Base-by-base conservation (phyloP, 2,329 filamentous ascomycete species). In the Penicillium brevicompactum region DNA sequence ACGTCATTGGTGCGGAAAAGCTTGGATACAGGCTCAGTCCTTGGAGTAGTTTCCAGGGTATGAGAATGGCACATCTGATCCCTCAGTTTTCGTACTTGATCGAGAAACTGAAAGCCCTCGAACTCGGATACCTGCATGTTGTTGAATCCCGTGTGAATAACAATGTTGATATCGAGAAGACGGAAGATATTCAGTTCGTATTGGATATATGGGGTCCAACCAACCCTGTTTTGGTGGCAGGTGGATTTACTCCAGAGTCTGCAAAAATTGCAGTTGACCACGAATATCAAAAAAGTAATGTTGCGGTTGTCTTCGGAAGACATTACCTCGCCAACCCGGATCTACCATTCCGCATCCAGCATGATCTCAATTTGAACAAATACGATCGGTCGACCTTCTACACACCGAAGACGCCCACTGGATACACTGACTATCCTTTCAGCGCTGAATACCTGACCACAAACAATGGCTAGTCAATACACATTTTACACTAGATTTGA, bases 31-130 rank as follows among this genome's bases (percentile, higher is more conserved):
- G 78, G 0, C 56, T 84, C 11, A 76, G 75, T 11, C 71, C 57
- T 16, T 82, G 46, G 47, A 63, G 59, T 21, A 42, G 46, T 0
- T 72, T 67, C 53, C 66, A 73, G 40, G 69, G 56, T 18, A 71
- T 88, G 84, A 72, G 75, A 24, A 87, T 87, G 82, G 58, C 70
- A 0, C 78, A 89, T 45, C 84, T 84, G 0, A 65, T 83, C 4
- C 81, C 84, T 0, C 85, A 89, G 52, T 90, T 88, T 64, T 74
- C 73, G 0, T 75, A 88, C 61, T 65, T 87, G 6, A 75, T 84
- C 44, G 63, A 72, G 24, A 75, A 79, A 24, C 71, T 86, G 8
- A 56, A 52, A 40, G 69, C 73, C 9, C 66, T 84, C 2, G 76
- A 79, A 0, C 70, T 89, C 10, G 80, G 83, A 0, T 88, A 86